Evolutionary conservation across 257 asterid genomes (phyloP).

Genomic region (Pogostemon cablin): DNA sequence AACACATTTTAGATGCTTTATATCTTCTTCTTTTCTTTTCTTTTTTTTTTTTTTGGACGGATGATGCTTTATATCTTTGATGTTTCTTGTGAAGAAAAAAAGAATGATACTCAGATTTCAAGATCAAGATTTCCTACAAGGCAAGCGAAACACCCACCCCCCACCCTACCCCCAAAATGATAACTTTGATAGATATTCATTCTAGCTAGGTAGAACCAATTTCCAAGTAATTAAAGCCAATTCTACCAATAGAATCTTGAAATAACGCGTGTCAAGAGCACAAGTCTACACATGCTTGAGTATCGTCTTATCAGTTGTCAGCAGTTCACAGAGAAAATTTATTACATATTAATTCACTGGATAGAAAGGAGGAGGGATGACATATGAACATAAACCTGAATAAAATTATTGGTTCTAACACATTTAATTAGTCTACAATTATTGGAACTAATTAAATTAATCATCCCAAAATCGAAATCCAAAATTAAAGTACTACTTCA

Average conservation of each 20-base stretch:
- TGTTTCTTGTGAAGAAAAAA: neutral
- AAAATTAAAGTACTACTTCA: too few relatives aligned
- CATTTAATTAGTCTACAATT: neutral
- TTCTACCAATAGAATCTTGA: neutral
- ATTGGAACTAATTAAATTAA: neutral
- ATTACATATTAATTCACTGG: neutral
- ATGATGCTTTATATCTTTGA: neutral
- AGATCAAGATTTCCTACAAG: neutral
- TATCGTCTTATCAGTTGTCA: slow-evolving; percentile 24
- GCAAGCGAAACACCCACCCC: neutral
- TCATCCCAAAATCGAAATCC: neutral
- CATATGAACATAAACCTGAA: neutral
- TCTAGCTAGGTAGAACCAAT: neutral
- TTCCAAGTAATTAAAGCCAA: neutral
- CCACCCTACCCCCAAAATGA: neutral
- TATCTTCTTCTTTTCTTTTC: too few relatives aligned
- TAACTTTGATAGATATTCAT: neutral
- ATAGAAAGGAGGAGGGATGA: neutral
- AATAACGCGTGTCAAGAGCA: slow-evolving; percentile 30
- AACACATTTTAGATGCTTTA: neutral
- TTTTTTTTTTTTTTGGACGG: too few relatives aligned
- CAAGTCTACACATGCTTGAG: slow-evolving; percentile 28
- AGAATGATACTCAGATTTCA: neutral
- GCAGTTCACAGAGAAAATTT: slow-evolving; percentile 23
- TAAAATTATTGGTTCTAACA: neutral